Evolutionary conservation across 352 stramenopile species (phyloP).

Genomic region (Pythium phragmiticola): DNA sequence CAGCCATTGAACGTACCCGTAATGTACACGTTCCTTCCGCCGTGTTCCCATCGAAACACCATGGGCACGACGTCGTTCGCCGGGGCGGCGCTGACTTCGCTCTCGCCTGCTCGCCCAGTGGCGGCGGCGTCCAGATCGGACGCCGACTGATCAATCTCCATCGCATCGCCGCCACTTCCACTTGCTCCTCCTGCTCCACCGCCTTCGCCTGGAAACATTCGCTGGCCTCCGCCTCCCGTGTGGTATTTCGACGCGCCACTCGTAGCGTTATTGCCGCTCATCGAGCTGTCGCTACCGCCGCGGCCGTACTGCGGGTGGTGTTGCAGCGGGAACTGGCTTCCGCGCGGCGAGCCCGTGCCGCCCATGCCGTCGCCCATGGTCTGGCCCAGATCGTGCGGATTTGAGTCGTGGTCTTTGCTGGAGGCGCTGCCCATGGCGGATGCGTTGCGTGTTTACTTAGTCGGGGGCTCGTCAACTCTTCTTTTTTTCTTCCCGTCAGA

Average conservation of each 20-base stretch:
- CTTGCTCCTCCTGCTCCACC: constrained; percentile 1
- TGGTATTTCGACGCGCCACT: constrained; percentile 11
- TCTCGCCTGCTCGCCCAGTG: constrained; percentile 30
- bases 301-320: constrained; percentile 70
- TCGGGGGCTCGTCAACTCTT: constrained; percentile 4
- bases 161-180: constrained; percentile 36
- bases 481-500: neutral
- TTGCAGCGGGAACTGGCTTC: constrained; percentile 54
- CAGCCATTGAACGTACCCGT: constrained; percentile 99
- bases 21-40: constrained; percentile 96
- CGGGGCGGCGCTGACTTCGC: constrained; percentile 9
- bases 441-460: neutral
- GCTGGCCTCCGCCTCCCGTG: constrained; percentile 14
- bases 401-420: constrained; percentile 79
- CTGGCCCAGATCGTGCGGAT: constrained; percentile 74
- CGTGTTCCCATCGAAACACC: constrained; percentile 99
- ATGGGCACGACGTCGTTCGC: constrained; percentile 83
- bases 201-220: constrained; percentile 6
- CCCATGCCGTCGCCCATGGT: constrained; percentile 35
- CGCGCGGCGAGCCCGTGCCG: constrained; percentile 24
- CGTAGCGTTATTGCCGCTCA: constrained; percentile 19
- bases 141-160: constrained; percentile 63
- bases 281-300: constrained; percentile 27
- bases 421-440: constrained; percentile 73
- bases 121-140: constrained; percentile 28